Conservation (phyloP, 2,329 filamentous ascomycete genomes). For the Fusarium sp. region DNA sequence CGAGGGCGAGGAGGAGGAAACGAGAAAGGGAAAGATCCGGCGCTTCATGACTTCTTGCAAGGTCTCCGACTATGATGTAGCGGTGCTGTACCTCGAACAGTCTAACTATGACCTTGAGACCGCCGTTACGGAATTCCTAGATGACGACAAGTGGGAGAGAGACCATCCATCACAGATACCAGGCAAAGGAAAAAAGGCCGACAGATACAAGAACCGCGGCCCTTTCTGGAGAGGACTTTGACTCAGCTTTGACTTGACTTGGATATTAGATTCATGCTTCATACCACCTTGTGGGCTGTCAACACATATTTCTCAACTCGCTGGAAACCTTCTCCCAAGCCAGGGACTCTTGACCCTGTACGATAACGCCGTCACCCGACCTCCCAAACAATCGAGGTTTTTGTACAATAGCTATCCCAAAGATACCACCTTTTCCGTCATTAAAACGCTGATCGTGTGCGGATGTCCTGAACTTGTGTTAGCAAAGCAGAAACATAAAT, state of each 20-base stretch:
- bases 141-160: slow-evolving; percentile 81
- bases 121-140: slow-evolving; percentile 73
- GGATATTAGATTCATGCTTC: slow-evolving; percentile 47
- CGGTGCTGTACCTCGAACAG: slow-evolving; percentile 80
- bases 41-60: slow-evolving; percentile 86
- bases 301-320: slow-evolving; percentile 38
- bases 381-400: slow-evolving; percentile 38
- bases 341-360: slow-evolving; percentile 41
- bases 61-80: slow-evolving; percentile 80
- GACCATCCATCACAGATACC: slow-evolving; percentile 63
- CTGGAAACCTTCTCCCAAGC: slow-evolving; percentile 43
- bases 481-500: slow-evolving; percentile 25
- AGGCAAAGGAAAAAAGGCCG: slow-evolving; percentile 39
- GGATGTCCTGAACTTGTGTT: slow-evolving; percentile 61
- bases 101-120: slow-evolving; percentile 72
- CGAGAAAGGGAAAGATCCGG: slow-evolving; percentile 75
- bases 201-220: slow-evolving; percentile 47
- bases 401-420: slow-evolving; percentile 45
- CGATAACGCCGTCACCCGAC: slow-evolving; percentile 46
- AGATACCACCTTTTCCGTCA: slow-evolving; percentile 33
- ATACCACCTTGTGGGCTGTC: slow-evolving; percentile 38
- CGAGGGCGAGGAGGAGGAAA: slow-evolving; percentile 80
- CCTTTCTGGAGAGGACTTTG: slow-evolving; percentile 49
- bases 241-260: slow-evolving; percentile 21
- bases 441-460: slow-evolving; percentile 70